Conservation (phyloP, 2,329 filamentous ascomycete genomes). For the Cercospora nicotianae region DNA sequence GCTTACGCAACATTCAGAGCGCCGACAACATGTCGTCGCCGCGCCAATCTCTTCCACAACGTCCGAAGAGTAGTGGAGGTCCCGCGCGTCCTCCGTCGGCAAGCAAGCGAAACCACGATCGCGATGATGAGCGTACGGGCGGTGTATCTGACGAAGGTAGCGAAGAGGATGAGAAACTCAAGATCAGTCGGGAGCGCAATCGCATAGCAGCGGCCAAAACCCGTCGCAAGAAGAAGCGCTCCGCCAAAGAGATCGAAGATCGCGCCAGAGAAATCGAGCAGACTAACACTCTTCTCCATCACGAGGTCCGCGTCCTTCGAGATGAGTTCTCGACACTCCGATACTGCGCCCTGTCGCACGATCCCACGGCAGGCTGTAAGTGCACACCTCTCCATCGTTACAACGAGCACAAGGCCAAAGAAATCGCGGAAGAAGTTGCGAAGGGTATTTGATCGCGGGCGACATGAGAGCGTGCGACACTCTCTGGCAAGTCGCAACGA, state of each 20-base stretch:
- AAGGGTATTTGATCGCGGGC: not conserved
- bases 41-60: not conserved
- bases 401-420: slow-evolving; percentile 11
- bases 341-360: slow-evolving; percentile 14
- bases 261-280: slow-evolving; percentile 10
- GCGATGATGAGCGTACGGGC: not conserved
- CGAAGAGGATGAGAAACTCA: slow-evolving; percentile 10
- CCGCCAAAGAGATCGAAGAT: slow-evolving; percentile 18
- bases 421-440: slow-evolving; percentile 11
- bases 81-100: not conserved
- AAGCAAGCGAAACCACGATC: not conserved
- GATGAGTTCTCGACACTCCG: slow-evolving; percentile 11
- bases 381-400: slow-evolving; percentile 14
- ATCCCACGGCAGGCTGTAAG: slow-evolving; percentile 10
- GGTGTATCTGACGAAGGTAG: not conserved
- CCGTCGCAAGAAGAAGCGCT: slow-evolving; percentile 14
- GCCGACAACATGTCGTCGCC: slow-evolving; percentile 1
- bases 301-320: slow-evolving; percentile 14
- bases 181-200: slow-evolving; percentile 15
- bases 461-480: not conserved
- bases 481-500: no score
- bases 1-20: slow-evolving; percentile 1
- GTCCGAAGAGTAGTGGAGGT: not conserved
- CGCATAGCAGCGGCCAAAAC: slow-evolving; percentile 18
- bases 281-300: slow-evolving; percentile 12